These are phyloP conservation scores for Dissophora ornata DNA, from an alignment of 192 early-diverging fungal species.

Conservation along the genomic window DNA sequence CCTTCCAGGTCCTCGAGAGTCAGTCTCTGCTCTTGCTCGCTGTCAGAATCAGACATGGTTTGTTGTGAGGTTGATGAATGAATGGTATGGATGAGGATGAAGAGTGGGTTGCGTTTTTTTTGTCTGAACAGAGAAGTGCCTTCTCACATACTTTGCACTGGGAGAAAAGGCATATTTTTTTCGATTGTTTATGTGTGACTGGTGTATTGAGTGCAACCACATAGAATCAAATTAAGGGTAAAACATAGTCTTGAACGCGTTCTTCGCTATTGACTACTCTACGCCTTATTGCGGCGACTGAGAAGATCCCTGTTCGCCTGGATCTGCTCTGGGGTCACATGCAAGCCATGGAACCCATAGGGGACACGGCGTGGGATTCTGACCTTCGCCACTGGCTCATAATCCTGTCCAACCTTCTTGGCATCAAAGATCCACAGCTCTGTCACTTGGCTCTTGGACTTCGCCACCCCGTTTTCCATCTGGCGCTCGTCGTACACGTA, in stretches of 20 bases:
- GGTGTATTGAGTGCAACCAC: not conserved
- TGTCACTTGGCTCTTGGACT: slow-evolving; percentile 23
- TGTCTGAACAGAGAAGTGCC: not conserved
- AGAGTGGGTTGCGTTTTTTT: not conserved
- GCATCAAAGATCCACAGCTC: slow-evolving; percentile 52
- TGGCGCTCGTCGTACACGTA: slow-evolving; percentile 46
- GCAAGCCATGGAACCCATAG: slow-evolving; percentile 45
- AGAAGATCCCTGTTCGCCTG: slow-evolving; percentile 25
- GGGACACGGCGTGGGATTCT: slow-evolving; percentile 35
- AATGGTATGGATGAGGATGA: slow-evolving; percentile 15
- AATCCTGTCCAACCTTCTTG: slow-evolving; percentile 29
- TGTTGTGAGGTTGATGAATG: not conserved
- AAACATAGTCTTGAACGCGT: too few species aligned
- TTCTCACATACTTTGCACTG: too few species aligned
- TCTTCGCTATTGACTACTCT: not conserved
- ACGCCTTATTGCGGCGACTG: not conserved
- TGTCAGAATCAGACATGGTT: slow-evolving; percentile 52
- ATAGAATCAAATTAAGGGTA: too few species aligned
- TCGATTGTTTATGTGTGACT: slow-evolving; percentile 1
- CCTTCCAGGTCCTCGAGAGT: slow-evolving; percentile 52
- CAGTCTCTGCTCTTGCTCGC: slow-evolving; percentile 48
- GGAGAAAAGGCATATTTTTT: slow-evolving; percentile 1
- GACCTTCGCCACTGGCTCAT: slow-evolving; percentile 34
- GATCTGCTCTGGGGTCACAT: slow-evolving; percentile 34
- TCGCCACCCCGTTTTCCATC: slow-evolving; percentile 21